phyloP scores from a whole-genome alignment of 2,329 filamentous ascomycete species.

The Calonectria fujianensis region DNA sequence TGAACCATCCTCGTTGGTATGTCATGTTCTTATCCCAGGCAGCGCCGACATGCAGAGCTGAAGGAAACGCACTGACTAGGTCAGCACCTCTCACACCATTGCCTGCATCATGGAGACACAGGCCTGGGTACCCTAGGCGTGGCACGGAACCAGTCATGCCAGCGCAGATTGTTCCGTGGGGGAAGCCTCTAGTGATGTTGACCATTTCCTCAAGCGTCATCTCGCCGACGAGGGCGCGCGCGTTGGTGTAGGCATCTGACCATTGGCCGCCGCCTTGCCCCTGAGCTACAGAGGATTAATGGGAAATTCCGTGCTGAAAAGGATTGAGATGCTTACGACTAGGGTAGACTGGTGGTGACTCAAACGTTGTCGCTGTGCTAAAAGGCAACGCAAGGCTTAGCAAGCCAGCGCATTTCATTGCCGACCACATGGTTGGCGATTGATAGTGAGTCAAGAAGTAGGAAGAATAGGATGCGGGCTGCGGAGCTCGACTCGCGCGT shows the following conservation, averaged over 20 bases:
- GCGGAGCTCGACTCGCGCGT: background rate
- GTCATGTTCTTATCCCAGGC: conserved; percentile 74
- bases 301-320: background rate
- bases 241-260: conserved; percentile 75
- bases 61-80: conserved; percentile 69
- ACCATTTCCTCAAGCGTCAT: conserved; percentile 81
- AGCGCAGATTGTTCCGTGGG: conserved; percentile 70
- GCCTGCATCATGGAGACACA: conserved; percentile 70
- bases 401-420: background rate
- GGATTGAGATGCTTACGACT: background rate
- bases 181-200: conserved; percentile 71
- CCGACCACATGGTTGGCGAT: background rate
- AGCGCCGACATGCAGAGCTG: conserved; percentile 68
- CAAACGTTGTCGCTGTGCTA: background rate
- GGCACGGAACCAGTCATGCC: conserved; percentile 69
- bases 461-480: background rate
- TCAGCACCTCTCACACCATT: conserved; percentile 70
- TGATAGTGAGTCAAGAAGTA: background rate
- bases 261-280: conserved; percentile 61
- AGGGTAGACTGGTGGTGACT: conserved; percentile 12
- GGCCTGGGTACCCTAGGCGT: conserved; percentile 66
- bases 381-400: conserved; percentile 6
- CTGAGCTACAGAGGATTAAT: background rate
- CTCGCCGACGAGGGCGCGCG: conserved; percentile 72
- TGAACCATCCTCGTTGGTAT: conserved; percentile 69